Conservation (phyloP, 2,329 filamentous ascomycete genomes). For the Penicillium sclerotigenum region DNA sequence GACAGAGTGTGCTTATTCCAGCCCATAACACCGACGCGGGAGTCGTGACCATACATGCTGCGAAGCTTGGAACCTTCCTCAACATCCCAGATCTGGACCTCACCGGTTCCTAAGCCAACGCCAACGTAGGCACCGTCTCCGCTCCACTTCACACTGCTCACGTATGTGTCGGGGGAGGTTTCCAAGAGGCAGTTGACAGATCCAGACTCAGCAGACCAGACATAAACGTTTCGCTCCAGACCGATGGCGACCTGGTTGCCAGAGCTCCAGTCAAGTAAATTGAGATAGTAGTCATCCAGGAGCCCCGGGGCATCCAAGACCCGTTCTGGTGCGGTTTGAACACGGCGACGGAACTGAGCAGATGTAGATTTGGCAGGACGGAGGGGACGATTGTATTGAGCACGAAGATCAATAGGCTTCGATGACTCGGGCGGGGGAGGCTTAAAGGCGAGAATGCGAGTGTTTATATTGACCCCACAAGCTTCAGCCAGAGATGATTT, state of each 20-base stretch:
- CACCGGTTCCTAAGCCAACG: slow-evolving; percentile 88
- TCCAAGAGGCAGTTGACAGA: slow-evolving; percentile 86
- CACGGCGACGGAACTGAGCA: slow-evolving; percentile 84
- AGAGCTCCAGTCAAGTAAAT: slow-evolving; percentile 96
- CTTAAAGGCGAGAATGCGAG: slow-evolving; percentile 97
- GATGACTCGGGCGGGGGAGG: slow-evolving; percentile 96
- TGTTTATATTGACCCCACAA: slow-evolving; percentile 89
- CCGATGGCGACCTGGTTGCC: slow-evolving; percentile 98
- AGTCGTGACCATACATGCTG: slow-evolving; percentile 97
- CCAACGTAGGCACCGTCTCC: slow-evolving; percentile 94
- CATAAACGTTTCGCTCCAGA: slow-evolving; percentile 93
- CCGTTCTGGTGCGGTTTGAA: slow-evolving; percentile 91
- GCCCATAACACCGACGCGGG: slow-evolving; percentile 94
- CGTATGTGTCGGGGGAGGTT: slow-evolving; percentile 84
- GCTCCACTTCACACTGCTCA: slow-evolving; percentile 98
- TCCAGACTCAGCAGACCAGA: slow-evolving; percentile 96
- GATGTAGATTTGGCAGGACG: slow-evolving; percentile 71
- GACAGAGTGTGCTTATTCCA: slow-evolving; percentile 99
- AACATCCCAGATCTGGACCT: slow-evolving; percentile 99
- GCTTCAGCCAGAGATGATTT: slow-evolving; percentile 86
- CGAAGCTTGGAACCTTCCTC: slow-evolving; percentile 92
- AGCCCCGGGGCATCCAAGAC: slow-evolving; percentile 94
- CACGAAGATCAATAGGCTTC: slow-evolving; percentile 93
- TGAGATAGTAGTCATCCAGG: slow-evolving; percentile 98
- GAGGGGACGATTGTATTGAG: slow-evolving; percentile 95